Base-by-base conservation (phyloP, 2,329 filamentous ascomycete species). In the Xylariaceae sp. region DNA sequence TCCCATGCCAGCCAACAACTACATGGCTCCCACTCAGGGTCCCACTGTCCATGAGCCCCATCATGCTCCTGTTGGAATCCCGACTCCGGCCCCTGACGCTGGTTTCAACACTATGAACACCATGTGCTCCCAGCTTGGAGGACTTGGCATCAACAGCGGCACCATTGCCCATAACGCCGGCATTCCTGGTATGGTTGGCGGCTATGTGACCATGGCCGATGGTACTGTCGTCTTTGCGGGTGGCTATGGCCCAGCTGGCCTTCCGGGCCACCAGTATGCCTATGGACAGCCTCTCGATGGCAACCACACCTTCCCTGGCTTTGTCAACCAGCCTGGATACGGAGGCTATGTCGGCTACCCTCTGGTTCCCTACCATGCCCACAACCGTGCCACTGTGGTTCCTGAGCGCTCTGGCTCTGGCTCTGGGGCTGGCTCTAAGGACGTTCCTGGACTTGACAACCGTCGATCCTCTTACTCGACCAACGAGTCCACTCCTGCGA, bases 391-490 rank as follows among this genome's bases (percentile, higher is more conserved):
- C n/a, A n/a, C n/a, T n/a, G n/a, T n/a, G n/a, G n/a, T n/a, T n/a
- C n/a, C 72, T 14, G 68, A 65, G n/a, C 68, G 71, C 13, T 51
- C 64, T 19, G 55, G 59, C 19, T 53, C 58, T 6, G 53, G 67
- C 19, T 56, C 63, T 31, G 67, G 72, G 21, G 61, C 58, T 46
- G 59, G 55, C 11, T 65, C 67, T 31, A 64, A 66, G 18, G 72
- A 80, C 22, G 70, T 80, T 33, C 77, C 77, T 13, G 71, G 65
- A 19, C 62, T 81, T 19, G 76, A 81, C 46, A 80, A 80, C 38
- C 76, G 77, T 16, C 75, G 77, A 33, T 75, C 74, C 12, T 81
- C 77, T 2, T 80, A 81, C 55, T 81, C 77, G 1, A 81, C 77
- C 18, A 81, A 70, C 4, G 77, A 80, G 55, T 82, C 77, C 6